Evolutionary conservation across 805 yeast genomes (phyloP).

Genomic region (Wickerhamomyces silvicola): DNA sequence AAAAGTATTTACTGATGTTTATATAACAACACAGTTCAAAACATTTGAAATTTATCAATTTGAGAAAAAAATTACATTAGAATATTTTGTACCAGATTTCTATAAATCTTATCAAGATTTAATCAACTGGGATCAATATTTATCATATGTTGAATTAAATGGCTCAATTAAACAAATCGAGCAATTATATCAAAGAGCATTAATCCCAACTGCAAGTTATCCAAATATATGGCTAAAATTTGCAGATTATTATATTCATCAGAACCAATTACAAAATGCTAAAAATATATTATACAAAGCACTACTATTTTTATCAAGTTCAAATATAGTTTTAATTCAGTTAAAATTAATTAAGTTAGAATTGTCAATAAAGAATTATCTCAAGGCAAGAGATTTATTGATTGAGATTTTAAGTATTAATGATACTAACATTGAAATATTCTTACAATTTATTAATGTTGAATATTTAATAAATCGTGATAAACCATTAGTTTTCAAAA

Average conservation of each 20-base stretch:
- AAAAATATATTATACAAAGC: conserved; percentile 33
- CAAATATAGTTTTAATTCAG: conserved; percentile 23
- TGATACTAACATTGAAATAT: conserved; percentile 25
- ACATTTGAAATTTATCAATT: conserved; percentile 42
- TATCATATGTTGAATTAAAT: conserved; percentile 43
- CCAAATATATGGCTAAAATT: conserved; percentile 45
- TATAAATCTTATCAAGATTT: conserved; percentile 38
- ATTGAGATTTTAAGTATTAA: conserved; percentile 22
- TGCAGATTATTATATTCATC: conserved; percentile 34
- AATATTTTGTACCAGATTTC: conserved; percentile 31
- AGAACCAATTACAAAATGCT: conserved; percentile 29
- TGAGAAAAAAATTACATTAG: conserved; percentile 37
- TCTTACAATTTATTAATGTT: conserved; percentile 36
- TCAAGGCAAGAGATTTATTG: conserved; percentile 27
- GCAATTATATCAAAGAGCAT: conserved; percentile 41
- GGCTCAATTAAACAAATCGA: conserved; percentile 10
- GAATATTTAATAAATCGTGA: conserved; percentile 27
- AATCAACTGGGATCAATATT: conserved; percentile 51
- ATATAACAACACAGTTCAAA: conserved; percentile 48
- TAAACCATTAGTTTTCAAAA: conserved; percentile 8
- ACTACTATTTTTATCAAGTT: conserved; percentile 16
- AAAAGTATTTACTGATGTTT: conserved; percentile 45
- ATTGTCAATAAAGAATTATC: conserved; percentile 28
- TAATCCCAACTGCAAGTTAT: conserved; percentile 39
- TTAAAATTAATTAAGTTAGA: conserved; percentile 39